A percentile compares a stretch with the other conserved stretches of the same genome.
phyloP scores from a whole-genome alignment of 495 filamentous ascomycete species.

The Filosporella fistucella region DNA sequence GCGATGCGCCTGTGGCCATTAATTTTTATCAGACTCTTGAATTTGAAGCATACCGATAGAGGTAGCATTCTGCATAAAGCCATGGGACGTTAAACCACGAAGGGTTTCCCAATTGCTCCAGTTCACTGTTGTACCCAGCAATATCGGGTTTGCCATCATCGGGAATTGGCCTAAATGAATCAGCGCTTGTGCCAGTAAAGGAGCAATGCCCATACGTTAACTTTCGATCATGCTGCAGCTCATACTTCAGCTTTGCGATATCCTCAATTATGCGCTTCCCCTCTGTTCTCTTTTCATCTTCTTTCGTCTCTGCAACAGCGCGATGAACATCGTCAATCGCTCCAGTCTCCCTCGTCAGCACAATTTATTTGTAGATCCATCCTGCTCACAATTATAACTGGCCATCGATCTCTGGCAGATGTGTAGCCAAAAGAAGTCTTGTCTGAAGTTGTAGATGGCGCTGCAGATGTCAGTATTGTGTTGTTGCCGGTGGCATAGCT shows the following conservation, averaged over 20 bases:
- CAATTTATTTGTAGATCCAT: background rate
- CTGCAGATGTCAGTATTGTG: conserved; percentile 36
- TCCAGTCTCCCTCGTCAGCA: conserved; percentile 59
- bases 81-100: conserved; percentile 82
- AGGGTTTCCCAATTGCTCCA: conserved; percentile 67
- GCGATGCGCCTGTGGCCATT: conserved; percentile 57
- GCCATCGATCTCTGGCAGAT: conserved; percentile 85
- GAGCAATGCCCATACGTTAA: conserved; percentile 60
- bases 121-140: conserved; percentile 76
- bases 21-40: conserved; percentile 3
- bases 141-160: conserved; percentile 82
- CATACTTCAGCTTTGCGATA: conserved; percentile 85
- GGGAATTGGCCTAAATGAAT: conserved; percentile 58
- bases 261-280: conserved; percentile 81
- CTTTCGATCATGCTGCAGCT: conserved; percentile 84
- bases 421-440: conserved; percentile 79
- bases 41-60: conserved; percentile 60
- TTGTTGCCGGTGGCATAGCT: background rate
- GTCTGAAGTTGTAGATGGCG: conserved; percentile 74
- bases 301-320: conserved; percentile 54
- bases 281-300: conserved; percentile 63
- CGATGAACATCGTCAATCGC: conserved; percentile 93
- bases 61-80: conserved; percentile 91
- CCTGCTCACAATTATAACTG: conserved; percentile 78
- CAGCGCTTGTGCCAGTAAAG: background rate